Evolutionary conservation across 2,329 filamentous ascomycete genomes (phyloP), one percentile per base, ranked within the genome.

Genomic region (Arthrobotrys iridis): DNA sequence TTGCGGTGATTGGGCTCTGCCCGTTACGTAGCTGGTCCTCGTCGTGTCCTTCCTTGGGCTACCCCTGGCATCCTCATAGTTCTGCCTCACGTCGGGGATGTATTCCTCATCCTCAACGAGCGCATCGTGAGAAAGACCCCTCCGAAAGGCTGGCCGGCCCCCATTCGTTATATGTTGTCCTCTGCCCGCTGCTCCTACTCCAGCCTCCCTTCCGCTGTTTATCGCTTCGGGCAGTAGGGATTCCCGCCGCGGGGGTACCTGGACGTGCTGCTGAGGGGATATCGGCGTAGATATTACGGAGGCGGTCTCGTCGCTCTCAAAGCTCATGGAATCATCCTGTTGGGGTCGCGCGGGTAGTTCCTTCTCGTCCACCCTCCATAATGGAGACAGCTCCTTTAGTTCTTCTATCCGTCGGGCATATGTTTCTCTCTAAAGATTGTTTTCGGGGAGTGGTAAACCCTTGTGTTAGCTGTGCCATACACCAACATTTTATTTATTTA

Each of bases 381-480:
- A 80, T 82, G 86, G 81, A 85, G 78, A 89, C 80, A 95, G 88
- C 77, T 90, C 89, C 79, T 91, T 88, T 41, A 99, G 85, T 81
- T 99, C 95, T 52, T 90, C 89, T 78, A 98, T 96, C 65, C 95
- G 90, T 70, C 90, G 92, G 59, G 90, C 93, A 82, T 99, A 99
- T 1, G 94, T 97, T 77, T 90, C 89, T 80, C 92, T 90, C 92
- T 96, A 79, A 52, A 66, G 41, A 46, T 24, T n/a, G n/a, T n/a
- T 15, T 35, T 41, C 24, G 30, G 48, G 8, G 28, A 55, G 33
- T n/a, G 68, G 43, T 59, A 43, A 73, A 18, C 18, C 26, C 60
- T 41, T 30, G 28, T 59, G 67, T 73, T 59, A 73, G 68, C 52
- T 37, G 43, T 66, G 68, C 50, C 50, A 41, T 59, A 45, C 41